These are phyloP conservation scores for Eimeria maxima DNA, from an alignment of 169 alveolate genomes.

Conservation along the genomic window DNA sequence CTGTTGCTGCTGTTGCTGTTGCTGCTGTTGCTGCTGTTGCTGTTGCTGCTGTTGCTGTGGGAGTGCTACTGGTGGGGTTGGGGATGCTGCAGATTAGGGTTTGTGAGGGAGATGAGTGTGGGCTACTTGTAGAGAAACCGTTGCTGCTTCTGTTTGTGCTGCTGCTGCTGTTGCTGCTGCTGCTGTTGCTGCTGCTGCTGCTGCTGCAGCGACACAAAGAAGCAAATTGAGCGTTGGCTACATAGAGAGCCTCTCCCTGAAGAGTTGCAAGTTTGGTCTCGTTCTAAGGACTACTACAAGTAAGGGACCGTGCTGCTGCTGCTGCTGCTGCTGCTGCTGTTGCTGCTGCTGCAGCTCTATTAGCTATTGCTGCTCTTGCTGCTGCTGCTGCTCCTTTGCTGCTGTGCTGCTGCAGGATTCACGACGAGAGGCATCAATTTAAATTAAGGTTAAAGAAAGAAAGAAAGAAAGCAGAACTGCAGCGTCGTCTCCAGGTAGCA, in stretches of 20 bases:
- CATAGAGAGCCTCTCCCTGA: constrained; percentile 76
- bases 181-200: constrained; percentile 59
- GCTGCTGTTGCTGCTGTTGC: constrained; percentile 7
- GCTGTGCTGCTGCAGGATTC: constrained; percentile 28
- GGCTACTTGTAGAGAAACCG: not conserved
- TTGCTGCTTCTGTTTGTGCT: not conserved
- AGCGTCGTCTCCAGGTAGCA: constrained; percentile 67
- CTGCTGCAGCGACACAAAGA: constrained; percentile 49
- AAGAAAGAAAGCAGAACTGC: constrained; percentile 55
- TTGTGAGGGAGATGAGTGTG: not conserved
- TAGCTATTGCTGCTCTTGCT: constrained; percentile 6
- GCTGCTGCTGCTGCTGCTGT: constrained; percentile 16
- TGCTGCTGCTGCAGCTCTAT: not conserved
- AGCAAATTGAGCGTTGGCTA: constrained; percentile 47
- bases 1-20: not conserved
- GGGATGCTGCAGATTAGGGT: not conserved
- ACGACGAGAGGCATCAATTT: constrained; percentile 70
- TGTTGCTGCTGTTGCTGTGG: not conserved
- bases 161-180: constrained; percentile 71
- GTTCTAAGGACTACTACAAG: constrained; percentile 62
- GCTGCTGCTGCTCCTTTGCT: not conserved
- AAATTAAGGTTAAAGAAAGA: constrained; percentile 63
- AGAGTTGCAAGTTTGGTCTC: constrained; percentile 77
- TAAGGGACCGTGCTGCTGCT: not conserved
- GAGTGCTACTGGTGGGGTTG: not conserved